Evolutionary conservation across 129 eudicot genomes (phyloP).

Genomic region (Escallonia herrerae): DNA sequence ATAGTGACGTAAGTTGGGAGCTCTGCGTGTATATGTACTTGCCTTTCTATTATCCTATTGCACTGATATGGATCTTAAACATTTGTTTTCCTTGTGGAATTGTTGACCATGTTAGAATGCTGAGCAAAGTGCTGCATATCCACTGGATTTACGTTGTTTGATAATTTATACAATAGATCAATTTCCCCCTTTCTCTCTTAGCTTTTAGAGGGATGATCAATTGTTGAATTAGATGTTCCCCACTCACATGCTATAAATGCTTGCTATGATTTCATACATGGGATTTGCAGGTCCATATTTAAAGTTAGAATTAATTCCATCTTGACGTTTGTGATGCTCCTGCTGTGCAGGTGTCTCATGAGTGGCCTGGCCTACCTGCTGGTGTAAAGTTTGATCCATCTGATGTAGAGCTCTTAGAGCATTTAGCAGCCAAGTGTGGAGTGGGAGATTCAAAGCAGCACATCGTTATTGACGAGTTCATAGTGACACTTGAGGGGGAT

Average conservation of each 20-base stretch:
- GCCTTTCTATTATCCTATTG: not conserved
- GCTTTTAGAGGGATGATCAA: too few species aligned
- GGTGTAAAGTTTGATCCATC: conserved; percentile 96
- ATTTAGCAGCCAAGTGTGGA: conserved; percentile 72
- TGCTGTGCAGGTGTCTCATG: conserved; percentile 45
- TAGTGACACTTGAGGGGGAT: conserved; percentile 68
- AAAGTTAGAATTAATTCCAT: not conserved
- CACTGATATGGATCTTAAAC: not conserved
- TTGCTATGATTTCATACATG: too few species aligned
- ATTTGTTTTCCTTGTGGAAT: not conserved
- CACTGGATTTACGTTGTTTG: too few species aligned
- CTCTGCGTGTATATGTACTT: not conserved
- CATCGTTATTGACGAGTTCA: conserved; percentile 71
- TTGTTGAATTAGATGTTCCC: too few species aligned
- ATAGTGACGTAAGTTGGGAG: conserved; percentile 57
- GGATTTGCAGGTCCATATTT: too few species aligned
- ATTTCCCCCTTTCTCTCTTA: too few species aligned
- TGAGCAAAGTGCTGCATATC: too few species aligned
- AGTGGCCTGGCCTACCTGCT: conserved; percentile 88
- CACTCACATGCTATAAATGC: too few species aligned
- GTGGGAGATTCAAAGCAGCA: conserved; percentile 47
- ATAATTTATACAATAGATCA: too few species aligned
- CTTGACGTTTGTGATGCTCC: not conserved
- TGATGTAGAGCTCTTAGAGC: conserved; percentile 71
- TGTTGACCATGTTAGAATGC: not conserved